Base-by-base conservation (phyloP, 352 stramenopile species). In the Phytophthora aleatoria region DNA sequence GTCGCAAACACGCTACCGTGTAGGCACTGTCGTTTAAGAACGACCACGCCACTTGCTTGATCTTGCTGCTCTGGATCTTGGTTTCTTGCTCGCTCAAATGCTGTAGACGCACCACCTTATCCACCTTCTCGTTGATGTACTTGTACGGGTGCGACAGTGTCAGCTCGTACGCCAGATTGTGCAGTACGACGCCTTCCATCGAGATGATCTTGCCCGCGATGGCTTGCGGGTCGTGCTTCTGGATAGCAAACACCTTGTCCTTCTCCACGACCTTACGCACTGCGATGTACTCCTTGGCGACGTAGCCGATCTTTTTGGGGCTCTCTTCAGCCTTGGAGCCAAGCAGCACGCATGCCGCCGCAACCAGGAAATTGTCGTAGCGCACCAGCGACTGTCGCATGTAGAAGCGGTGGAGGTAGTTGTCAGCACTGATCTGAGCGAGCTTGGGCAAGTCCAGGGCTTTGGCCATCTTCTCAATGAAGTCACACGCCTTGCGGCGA, bases 1-100 rank as follows among this genome's bases (percentile, higher is more conserved):
- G 71, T 24, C 85, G 81, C 55, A 96, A 76, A 69, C 89, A 96
- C 57, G 91, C 80, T 49, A 83, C 66, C 16, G 89, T 96, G 69
- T 93, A 94, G 31, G 87, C 85, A 57, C 84, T 92, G 64, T 96
- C 89, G 62, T 96, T 96, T 35, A 96, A 64, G 56, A 96, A 95
- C 47, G 82, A 95, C 89, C 89, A 96, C 0, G 87, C 82, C 28
- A 91, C 85, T 70, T 94, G 85, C 50, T 93, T 91, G 48, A 96
- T 85, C 65, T 95, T 92, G 27, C 75, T 82, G 57, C 76, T 87
- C 55, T 89, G 71, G 33, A 74, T 64, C 64, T 89, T 92, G 8
- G 72, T 68, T 27, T 73, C 61, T 30, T 76, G 69, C 42, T 88
- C 77, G 20, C 64, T 79, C 20, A 93, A 64, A 33, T 77, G 64